A percentile compares a stretch with the other conserved stretches of the same genome.
Conservation (phyloP, 164 flowering plant species). For the Magnolia sinica region DNA sequence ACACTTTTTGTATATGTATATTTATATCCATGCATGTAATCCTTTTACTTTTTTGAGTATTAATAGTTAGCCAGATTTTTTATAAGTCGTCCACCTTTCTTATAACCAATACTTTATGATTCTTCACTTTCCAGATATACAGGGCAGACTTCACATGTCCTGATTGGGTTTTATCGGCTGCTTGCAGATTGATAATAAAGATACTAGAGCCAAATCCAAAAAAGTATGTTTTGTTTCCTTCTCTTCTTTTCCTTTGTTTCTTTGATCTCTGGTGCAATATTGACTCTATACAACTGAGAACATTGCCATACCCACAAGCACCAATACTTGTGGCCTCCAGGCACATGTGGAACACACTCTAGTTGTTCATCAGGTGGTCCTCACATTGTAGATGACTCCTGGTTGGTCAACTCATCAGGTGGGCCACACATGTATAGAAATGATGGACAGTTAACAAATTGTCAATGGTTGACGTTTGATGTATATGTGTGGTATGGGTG, state of each 20-base stretch:
- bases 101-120: no score
- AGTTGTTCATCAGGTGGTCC: no score
- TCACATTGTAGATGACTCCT: no score
- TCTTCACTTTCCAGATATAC: constrained; percentile 10
- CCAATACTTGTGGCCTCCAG: not conserved
- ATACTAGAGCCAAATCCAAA: constrained; percentile 20
- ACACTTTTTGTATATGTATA: no score
- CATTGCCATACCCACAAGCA: not conserved
- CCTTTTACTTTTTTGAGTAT: no score
- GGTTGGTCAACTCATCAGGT: not conserved
- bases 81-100: no score
- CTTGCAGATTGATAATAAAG: constrained; percentile 8
- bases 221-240: not conserved
- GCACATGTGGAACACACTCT: no score
- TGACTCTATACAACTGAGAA: not conserved
- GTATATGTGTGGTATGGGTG: no score
- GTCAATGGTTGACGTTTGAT: not conserved
- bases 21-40: no score
- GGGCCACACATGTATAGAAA: not conserved
- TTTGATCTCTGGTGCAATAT: not conserved
- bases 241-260: not conserved
- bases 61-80: no score
- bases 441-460: not conserved
- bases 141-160: constrained; percentile 21
- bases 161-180: constrained; percentile 16